These are phyloP conservation scores for Eimeria necatrix DNA, from an alignment of 169 alveolate genomes.

Conservation along the genomic window DNA sequence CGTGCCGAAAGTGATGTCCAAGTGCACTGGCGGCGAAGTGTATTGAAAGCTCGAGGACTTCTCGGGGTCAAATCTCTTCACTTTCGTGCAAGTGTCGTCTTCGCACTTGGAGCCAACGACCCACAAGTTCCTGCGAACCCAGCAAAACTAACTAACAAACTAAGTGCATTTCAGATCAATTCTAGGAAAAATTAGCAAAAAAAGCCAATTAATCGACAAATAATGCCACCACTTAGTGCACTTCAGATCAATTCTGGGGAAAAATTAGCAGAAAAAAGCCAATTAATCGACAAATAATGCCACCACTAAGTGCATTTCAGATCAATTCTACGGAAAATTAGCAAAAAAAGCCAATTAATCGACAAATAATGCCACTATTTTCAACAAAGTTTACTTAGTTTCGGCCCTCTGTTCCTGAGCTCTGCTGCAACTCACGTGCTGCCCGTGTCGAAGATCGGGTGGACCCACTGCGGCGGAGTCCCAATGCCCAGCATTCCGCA, in stretches of 20 bases:
- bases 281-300: too few species aligned
- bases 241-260: background rate
- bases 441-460: slow-evolving; percentile 92
- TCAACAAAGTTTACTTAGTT: too few species aligned
- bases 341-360: background rate
- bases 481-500: slow-evolving; percentile 88
- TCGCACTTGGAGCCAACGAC: slow-evolving; percentile 85
- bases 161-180: background rate
- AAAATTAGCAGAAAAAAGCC: background rate
- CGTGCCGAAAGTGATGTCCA: slow-evolving; percentile 92
- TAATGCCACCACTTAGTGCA: too few species aligned
- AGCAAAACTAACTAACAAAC: too few species aligned
- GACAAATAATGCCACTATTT: too few species aligned
- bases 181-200: background rate
- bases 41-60: slow-evolving; percentile 81
- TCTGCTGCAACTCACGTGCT: slow-evolving; percentile 87
- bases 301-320: background rate
- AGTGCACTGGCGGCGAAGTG: slow-evolving; percentile 81
- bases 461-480: slow-evolving; percentile 88
- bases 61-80: slow-evolving; percentile 82
- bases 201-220: background rate
- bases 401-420: too few species aligned
- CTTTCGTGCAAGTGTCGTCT: slow-evolving; percentile 82
- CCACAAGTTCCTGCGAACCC: slow-evolving; percentile 84
- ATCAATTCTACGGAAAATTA: background rate